Conservation (phyloP, 306 rosid genomes). For the Betula pendula region DNA sequence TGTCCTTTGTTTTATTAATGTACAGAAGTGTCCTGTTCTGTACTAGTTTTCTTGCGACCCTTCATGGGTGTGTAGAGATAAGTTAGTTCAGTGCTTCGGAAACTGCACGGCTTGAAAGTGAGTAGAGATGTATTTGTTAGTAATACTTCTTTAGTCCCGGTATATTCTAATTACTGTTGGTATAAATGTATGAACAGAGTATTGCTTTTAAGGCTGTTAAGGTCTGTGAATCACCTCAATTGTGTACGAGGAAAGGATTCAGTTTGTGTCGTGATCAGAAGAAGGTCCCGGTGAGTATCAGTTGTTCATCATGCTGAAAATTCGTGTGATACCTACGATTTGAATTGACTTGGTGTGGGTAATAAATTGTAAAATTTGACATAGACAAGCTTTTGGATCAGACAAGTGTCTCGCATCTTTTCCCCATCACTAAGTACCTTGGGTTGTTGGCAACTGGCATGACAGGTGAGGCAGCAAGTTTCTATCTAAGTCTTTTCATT, state of each 20-base stretch:
- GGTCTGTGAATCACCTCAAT: conserved; percentile 93
- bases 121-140: neutral
- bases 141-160: neutral
- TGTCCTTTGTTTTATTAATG: too few species aligned
- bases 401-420: conserved; percentile 91
- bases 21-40: too few species aligned
- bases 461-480: conserved; percentile 51
- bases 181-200: conserved; percentile 56
- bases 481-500: conserved; percentile 7
- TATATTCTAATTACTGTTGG: conserved; percentile 24
- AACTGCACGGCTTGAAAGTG: neutral
- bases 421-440: conserved; percentile 85
- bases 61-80: too few species aligned
- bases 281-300: conserved; percentile 88
- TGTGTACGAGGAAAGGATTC: conserved; percentile 92
- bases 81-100: neutral
- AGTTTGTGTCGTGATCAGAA: conserved; percentile 93
- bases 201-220: conserved; percentile 99
- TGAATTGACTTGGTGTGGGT: conserved; percentile 19
- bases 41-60: too few species aligned
- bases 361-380: conserved; percentile 21
- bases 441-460: conserved; percentile 98
- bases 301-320: neutral
- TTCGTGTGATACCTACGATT: neutral
- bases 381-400: conserved; percentile 98